phyloP scores from a whole-genome alignment of 192 early-diverging fungal species.

The Linnemannia exigua region DNA sequence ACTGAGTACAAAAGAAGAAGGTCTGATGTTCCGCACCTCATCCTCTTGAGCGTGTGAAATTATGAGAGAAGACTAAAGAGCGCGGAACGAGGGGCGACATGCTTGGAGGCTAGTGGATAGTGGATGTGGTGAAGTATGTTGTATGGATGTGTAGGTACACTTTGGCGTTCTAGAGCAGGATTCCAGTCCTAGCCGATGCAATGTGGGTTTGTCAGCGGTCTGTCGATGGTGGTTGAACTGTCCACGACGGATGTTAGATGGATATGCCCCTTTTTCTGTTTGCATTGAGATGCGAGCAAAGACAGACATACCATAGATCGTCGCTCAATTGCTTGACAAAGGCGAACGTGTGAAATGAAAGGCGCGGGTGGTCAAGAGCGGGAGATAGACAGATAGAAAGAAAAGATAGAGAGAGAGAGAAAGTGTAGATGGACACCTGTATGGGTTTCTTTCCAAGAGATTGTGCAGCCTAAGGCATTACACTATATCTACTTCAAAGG shows the following conservation, averaged over 20 bases:
- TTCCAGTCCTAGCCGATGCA: background rate
- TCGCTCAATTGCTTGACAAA: background rate
- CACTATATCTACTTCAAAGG: too few species aligned
- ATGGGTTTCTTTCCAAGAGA: too few species aligned
- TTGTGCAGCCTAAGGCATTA: too few species aligned
- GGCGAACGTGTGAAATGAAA: too few species aligned
- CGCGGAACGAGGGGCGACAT: background rate
- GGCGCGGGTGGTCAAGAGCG: too few species aligned
- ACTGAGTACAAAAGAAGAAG: background rate
- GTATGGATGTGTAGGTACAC: background rate
- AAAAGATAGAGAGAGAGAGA: too few species aligned
- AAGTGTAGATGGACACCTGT: background rate
- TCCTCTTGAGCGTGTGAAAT: background rate
- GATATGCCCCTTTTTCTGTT: too few species aligned
- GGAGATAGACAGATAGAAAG: too few species aligned
- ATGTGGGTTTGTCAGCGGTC: background rate
- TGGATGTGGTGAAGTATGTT: background rate
- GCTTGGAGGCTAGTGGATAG: background rate
- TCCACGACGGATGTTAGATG: background rate
- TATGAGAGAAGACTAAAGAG: background rate
- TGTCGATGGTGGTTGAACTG: background rate
- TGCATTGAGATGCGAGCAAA: too few species aligned
- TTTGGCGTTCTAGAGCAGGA: background rate
- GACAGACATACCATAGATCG: too few species aligned
- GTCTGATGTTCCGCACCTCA: background rate